Base-by-base conservation (phyloP, 257 asterid species). In the Ilex asprella region DNA sequence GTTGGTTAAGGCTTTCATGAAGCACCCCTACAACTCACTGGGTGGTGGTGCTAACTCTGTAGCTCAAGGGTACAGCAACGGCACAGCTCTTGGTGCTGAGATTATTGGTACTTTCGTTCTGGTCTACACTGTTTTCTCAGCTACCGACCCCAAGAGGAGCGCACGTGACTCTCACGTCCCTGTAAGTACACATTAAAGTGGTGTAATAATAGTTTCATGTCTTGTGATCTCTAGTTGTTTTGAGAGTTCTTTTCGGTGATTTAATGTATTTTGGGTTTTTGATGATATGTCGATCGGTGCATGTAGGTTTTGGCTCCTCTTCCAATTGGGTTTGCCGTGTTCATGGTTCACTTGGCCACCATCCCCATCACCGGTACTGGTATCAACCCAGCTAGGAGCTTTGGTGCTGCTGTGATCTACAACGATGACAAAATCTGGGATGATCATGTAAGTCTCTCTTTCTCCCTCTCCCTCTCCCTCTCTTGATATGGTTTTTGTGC, bases 121-220 rank as follows among this genome's bases (percentile, higher is more conserved):
- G 61, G 96, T 88, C 29, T 88, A 88, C 89, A 85, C 96, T 15
- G 96, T 88, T 31, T 86, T 88, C 95, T 86, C 98, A 52, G 98
- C 98, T 44, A 91, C 98, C 3, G 98, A 91, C 70, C 95, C 98
- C 46, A 91, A 91, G 76, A 76, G 98, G 56, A 91, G 78, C 70
- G 98, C 98, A 0, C 98, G 98, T 59, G 98, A 91, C 80, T 91
- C 98, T 21, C 98, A 91, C 75, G 83, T 91, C 64, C 96, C 98
- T 2, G 96, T 88, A 78, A 75, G 81, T 61, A 4, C 44, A 50
- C 9, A 27, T 13, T 41, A 0, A 35, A 21, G 27, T 21, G 27
- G 1, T 21, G 1, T 21, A 21, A 21, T 21, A 21, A 21, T 21
- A 21, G 27, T 21, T 21, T 21, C 27, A 21, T 21, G 27, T 21